Conservation (phyloP, 306 rosid genomes). For the Boehmeria nivea region DNA sequence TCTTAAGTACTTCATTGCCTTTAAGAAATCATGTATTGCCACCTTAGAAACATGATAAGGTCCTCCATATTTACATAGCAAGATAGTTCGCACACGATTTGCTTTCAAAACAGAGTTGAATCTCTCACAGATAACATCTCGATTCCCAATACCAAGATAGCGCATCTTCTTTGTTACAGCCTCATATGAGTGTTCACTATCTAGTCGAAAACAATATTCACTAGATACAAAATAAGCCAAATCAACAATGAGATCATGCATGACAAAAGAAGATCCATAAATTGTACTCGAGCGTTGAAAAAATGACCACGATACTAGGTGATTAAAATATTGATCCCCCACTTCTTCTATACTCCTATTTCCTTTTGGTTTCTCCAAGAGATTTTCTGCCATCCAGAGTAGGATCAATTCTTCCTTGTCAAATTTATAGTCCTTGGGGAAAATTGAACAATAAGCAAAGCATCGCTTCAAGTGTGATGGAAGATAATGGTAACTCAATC, state of each 20-base stretch:
- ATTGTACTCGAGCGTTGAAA: neutral
- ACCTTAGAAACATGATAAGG: neutral
- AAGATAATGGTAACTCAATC: slow-evolving; percentile 13
- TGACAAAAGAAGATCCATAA: neutral
- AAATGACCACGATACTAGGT: neutral
- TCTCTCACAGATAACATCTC: neutral
- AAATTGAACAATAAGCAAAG: slow-evolving; percentile 12
- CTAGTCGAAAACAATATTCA: neutral
- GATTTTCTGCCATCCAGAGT: slow-evolving; percentile 9
- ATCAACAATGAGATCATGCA: slow-evolving; percentile 12
- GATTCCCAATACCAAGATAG: neutral
- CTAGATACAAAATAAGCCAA: neutral
- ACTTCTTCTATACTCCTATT: slow-evolving; percentile 5
- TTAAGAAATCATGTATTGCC: neutral
- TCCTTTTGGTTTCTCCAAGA: neutral
- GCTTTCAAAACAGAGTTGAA: neutral
- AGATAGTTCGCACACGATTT: no score
- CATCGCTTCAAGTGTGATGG: slow-evolving; percentile 10
- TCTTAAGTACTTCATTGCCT: neutral
- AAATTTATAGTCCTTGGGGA: slow-evolving; percentile 4
- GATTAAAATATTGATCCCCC: neutral
- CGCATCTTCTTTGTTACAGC: neutral
- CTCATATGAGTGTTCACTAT: neutral
- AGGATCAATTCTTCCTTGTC: neutral
- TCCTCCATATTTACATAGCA: neutral